phyloP scores from a whole-genome alignment of 208 protist species.

The Trypanosoma caninum region DNA sequence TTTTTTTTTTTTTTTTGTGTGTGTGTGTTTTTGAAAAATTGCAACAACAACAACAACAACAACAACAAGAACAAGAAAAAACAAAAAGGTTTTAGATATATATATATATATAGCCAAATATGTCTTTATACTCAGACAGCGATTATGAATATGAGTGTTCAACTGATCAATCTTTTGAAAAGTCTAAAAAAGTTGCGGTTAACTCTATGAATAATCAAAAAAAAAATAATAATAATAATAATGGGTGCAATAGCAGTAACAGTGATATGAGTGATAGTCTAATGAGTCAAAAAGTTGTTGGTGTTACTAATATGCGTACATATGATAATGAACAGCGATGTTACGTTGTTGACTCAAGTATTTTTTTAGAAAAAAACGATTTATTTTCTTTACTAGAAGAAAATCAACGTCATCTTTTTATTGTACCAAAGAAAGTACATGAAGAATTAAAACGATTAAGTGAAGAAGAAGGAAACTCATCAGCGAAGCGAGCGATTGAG shows the following conservation, averaged over 20 bases:
- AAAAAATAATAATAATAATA: too few relatives aligned
- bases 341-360: constrained; percentile 4
- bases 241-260: too few relatives aligned
- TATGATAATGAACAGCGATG: too few relatives aligned
- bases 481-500: neutral
- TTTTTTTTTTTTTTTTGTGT: constrained; percentile 10
- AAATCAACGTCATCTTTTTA: neutral
- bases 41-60: too few relatives aligned
- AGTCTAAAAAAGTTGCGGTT: too few relatives aligned
- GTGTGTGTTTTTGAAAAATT: too few relatives aligned
- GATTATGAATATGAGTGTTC: neutral
- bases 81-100: neutral
- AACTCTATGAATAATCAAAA: too few relatives aligned
- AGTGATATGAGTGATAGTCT: too few relatives aligned
- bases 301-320: too few relatives aligned
- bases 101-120: constrained; percentile 15
- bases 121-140: constrained; percentile 10
- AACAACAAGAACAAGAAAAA: neutral
- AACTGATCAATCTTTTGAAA: too few relatives aligned
- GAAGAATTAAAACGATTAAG: neutral
- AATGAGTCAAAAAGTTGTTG: too few relatives aligned
- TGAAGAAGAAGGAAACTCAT: neutral
- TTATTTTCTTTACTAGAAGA: neutral
- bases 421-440: constrained; percentile 7
- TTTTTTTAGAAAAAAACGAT: constrained; percentile 8